Base-by-base conservation (phyloP, 352 stramenopile species). In the Globisporangium spinosum region DNA sequence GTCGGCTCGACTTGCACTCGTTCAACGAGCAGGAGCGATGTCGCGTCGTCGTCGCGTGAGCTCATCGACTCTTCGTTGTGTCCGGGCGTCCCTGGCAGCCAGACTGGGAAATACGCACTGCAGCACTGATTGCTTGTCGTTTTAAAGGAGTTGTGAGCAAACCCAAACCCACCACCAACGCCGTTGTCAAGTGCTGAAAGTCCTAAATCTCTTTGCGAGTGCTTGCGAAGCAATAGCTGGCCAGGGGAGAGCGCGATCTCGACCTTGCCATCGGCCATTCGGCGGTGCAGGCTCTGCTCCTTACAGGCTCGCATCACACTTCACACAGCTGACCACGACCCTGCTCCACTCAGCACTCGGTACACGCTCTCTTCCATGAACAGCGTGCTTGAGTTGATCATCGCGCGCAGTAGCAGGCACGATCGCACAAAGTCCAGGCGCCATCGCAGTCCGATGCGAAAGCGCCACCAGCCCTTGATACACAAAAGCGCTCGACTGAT, bases 401-500 rank as follows among this genome's bases (percentile, higher is more conserved):
- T 77, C 3, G 79, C 78, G 22, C 77, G 72, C 17, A 87, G 74
- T 2, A 88, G 66, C 29, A 93, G 32, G 64, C 81, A 85, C 1
- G 73, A 71, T 0, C 75, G 71, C 13, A 90, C 47, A 32, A 93
- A 79, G 32, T 77, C 78, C 13, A 93, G 67, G 6, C 81, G 77
- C 6, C 77, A 72, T 20, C 69, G 70, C 4, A 91, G 55, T 0
- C 85, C 85, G 4, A 70, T 40, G n/a, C 65, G 68, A 40, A 76
- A 80, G 38, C 85, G 79, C 85, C 85, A 93, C 85, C 85, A 93
- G 8, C 83, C 77, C 67, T 93, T 81, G 29, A 91, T 65, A n/a
- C 85, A 91, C 5, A 87, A 51, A 0, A 80, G 69, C 13, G 85
- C 85, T 40, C 85, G 79, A 0, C 65, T 43, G 51, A 89, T 83